Percentiles rank a stretch among this genome's conserved stretches.
Evolutionary conservation across 495 filamentous ascomycete genomes (phyloP).

Genomic region (Aspergillus sclerotiicarbonarius): DNA sequence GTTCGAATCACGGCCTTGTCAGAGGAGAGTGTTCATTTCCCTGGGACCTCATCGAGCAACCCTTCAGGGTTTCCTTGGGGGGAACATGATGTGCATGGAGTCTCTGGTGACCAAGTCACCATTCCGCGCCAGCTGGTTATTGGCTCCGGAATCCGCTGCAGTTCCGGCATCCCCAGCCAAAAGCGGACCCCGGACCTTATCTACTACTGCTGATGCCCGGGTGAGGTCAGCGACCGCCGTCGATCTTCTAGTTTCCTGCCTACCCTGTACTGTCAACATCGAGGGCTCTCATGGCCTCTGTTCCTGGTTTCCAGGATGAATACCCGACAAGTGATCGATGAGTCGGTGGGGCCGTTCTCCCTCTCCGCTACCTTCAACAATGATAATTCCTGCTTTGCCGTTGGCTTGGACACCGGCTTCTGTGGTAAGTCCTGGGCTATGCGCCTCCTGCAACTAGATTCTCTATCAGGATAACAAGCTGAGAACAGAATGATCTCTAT

Average conservation of each 20-base stretch:
- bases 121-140: too few species aligned
- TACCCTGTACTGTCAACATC: not conserved
- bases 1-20: not conserved
- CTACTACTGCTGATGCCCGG: not conserved
- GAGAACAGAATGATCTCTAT: constrained; percentile 8
- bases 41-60: not conserved
- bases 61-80: not conserved
- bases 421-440: constrained; percentile 58
- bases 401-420: constrained; percentile 84
- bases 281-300: not conserved
- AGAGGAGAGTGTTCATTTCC: not conserved
- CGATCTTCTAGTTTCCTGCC: constrained; percentile 2
- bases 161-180: not conserved
- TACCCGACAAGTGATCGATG: constrained; percentile 81
- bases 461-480: constrained; percentile 8
- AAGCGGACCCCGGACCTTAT: not conserved
- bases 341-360: constrained; percentile 67
- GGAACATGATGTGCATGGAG: too few species aligned
- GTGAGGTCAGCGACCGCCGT: constrained; percentile 4
- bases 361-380: constrained; percentile 85
- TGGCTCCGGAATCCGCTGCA: too few species aligned
- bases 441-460: not conserved
- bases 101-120: too few species aligned
- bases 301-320: constrained; percentile 62
- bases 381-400: constrained; percentile 83